Percentiles rank a stretch among this genome's conserved stretches.
These are phyloP conservation scores for Botrytis galanthina DNA, from an alignment of 2,329 filamentous ascomycete genomes.

Conservation along the genomic window DNA sequence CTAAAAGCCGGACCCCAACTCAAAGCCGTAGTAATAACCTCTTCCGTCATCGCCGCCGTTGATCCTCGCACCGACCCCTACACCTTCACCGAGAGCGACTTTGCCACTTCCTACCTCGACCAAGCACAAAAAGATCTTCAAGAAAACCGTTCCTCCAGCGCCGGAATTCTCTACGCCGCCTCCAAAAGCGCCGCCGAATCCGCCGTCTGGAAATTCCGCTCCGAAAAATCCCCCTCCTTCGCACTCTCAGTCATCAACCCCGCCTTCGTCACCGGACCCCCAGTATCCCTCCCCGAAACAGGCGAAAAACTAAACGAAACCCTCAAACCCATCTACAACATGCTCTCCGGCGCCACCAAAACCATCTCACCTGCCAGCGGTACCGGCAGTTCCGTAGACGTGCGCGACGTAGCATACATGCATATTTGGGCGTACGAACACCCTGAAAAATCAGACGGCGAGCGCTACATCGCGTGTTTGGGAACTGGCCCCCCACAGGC, in stretches of 20 bases:
- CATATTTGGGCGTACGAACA: constrained; percentile 42
- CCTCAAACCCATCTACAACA: constrained; percentile 37
- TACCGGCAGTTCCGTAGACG: constrained; percentile 42
- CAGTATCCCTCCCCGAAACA: constrained; percentile 38
- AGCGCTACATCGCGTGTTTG: constrained; percentile 43
- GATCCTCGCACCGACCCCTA: constrained; percentile 30
- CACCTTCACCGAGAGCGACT: constrained; percentile 32
- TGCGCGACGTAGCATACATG: constrained; percentile 46
- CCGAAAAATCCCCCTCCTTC: constrained; percentile 41
- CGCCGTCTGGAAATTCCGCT: constrained; percentile 42
- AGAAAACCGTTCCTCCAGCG: constrained; percentile 27
- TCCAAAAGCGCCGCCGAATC: constrained; percentile 44
- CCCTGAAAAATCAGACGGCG: constrained; percentile 40
- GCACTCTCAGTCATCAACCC: constrained; percentile 44
- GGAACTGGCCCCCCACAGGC: constrained; percentile 41
- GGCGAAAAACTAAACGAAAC: constrained; percentile 40
- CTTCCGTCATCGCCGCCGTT: constrained; percentile 36
- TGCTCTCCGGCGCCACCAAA: constrained; percentile 40
- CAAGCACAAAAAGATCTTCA: constrained; percentile 36
- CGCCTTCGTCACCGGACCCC: constrained; percentile 44
- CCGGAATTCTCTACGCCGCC: constrained; percentile 39
- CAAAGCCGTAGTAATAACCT: constrained; percentile 44
- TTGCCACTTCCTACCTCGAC: constrained; percentile 38
- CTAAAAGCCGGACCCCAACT: constrained; percentile 40
- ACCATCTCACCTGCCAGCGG: constrained; percentile 32